Conservation (phyloP, 176 grass and related monocot genomes). For the Musa acuminata region DNA sequence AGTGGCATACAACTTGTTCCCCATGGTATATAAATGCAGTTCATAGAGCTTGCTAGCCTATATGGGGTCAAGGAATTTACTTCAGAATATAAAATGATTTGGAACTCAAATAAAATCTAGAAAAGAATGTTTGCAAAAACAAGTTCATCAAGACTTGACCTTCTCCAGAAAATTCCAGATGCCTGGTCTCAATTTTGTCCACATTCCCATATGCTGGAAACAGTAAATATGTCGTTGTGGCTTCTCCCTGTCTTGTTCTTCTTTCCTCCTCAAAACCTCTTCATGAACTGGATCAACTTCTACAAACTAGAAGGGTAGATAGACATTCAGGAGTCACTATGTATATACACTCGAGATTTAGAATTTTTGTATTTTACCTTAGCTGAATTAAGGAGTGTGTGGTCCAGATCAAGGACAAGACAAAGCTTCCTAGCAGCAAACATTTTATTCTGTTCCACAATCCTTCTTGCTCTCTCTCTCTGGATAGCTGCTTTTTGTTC, state of each 20-base stretch:
- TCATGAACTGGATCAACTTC: conserved; percentile 76
- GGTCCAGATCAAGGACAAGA: conserved; percentile 96
- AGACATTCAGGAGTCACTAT: conserved; percentile 8
- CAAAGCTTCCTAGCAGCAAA: conserved; percentile 75
- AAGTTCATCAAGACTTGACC: conserved; percentile 31
- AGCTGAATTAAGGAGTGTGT: conserved; percentile 93
- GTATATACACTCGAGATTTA: conserved; percentile 6
- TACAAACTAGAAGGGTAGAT: conserved; percentile 48
- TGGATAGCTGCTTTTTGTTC: conserved; percentile 86
- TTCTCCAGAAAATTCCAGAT: conserved; percentile 99
- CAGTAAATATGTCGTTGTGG: conserved; percentile 65
- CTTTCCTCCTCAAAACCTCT: conserved; percentile 84
- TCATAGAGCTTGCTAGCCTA: conserved; percentile 86
- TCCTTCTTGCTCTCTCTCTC: conserved; percentile 86
- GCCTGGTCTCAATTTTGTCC: conserved; percentile 94
- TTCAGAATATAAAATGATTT: conserved; percentile 17
- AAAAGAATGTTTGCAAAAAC: conserved; percentile 11
- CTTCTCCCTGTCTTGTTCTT: conserved; percentile 67
- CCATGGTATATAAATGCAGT: conserved; percentile 97
- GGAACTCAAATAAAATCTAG: conserved; percentile 5
- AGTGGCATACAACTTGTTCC: conserved; percentile 91
- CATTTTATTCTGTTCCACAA: conserved; percentile 75
- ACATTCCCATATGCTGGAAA: conserved; percentile 93
- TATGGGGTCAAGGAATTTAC: conserved; percentile 5
- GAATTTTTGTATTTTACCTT: conserved; percentile 46